These are phyloP conservation scores for Elymus sibiricus DNA, from an alignment of 176 grass and related monocot genomes.

Conservation along the genomic window DNA sequence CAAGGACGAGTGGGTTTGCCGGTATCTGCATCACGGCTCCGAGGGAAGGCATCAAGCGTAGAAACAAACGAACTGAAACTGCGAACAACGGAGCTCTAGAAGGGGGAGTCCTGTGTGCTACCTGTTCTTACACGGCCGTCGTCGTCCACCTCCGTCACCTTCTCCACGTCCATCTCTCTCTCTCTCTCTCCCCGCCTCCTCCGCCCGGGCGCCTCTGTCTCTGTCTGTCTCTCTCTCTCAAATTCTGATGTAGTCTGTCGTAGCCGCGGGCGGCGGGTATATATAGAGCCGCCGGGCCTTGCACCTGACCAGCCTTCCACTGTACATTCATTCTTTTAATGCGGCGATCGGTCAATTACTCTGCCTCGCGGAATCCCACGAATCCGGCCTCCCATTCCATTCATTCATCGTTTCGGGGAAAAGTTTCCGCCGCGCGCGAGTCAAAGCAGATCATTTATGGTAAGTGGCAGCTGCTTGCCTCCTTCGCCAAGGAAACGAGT, in stretches of 20 bases:
- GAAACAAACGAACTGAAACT: not conserved
- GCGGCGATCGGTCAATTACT: conserved; percentile 13
- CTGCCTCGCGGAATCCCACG: not conserved
- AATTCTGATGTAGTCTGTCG: not conserved
- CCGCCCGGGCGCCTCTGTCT: not conserved
- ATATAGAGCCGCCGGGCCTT: conserved; percentile 30
- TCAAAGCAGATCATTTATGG: not conserved
- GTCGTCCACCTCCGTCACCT: conserved; percentile 59
- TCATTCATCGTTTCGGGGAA: not conserved
- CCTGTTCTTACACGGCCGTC: conserved; percentile 84
- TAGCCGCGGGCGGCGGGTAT: not conserved
- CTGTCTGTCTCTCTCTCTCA: not conserved
- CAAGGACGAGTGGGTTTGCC: not conserved
- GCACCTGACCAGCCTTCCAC: conserved; percentile 48
- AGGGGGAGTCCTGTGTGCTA: not conserved
- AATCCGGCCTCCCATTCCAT: too few species aligned
- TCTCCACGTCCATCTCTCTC: conserved; percentile 43
- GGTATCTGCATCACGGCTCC: not conserved
- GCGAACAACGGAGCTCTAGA: not conserved
- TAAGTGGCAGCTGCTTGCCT: not conserved
- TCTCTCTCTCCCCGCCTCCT: not conserved
- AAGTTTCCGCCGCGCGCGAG: not conserved
- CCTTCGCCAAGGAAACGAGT: not conserved
- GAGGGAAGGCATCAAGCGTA: not conserved
- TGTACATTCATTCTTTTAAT: conserved; percentile 58